phyloP scores from a whole-genome alignment of 139 green algal species.

The Tetraselmis chui region DNA sequence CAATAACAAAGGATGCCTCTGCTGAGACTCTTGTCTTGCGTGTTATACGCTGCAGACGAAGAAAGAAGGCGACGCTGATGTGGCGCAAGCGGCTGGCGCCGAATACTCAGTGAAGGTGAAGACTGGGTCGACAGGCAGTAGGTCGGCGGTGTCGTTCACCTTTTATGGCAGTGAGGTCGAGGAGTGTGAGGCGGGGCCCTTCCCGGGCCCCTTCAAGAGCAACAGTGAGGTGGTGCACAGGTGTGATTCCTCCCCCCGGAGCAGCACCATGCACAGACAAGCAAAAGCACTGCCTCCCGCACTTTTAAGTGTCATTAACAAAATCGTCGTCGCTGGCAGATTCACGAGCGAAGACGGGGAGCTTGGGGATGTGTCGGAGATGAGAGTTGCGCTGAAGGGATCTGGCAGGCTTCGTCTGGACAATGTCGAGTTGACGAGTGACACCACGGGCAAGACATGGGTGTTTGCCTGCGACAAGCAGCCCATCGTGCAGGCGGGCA shows the following conservation, averaged over 20 bases:
- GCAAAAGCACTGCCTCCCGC: too few species aligned
- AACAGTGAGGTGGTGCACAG: background rate
- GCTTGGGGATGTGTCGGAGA: background rate
- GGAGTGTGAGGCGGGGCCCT: background rate
- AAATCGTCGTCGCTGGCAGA: background rate
- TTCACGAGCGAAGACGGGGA: background rate
- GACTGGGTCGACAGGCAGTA: background rate
- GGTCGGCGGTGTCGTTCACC: background rate
- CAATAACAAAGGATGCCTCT: too few species aligned
- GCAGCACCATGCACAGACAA: too few species aligned
- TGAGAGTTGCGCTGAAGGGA: background rate
- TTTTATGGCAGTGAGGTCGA: background rate
- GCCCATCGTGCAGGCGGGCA: background rate
- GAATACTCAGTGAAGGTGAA: background rate
- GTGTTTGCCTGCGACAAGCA: background rate
- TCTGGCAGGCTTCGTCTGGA: background rate
- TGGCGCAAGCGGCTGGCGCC: background rate
- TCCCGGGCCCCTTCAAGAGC: background rate
- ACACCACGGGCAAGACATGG: background rate
- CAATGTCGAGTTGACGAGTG: background rate
- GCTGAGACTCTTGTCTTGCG: too few species aligned
- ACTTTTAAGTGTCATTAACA: too few species aligned
- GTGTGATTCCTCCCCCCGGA: too few species aligned
- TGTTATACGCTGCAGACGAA: too few species aligned
- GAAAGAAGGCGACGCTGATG: too few species aligned